Evolutionary conservation across 208 protist genomes (phyloP), one percentile per base, ranked within the genome.

Genomic region (Trichomonas gallinae): DNA sequence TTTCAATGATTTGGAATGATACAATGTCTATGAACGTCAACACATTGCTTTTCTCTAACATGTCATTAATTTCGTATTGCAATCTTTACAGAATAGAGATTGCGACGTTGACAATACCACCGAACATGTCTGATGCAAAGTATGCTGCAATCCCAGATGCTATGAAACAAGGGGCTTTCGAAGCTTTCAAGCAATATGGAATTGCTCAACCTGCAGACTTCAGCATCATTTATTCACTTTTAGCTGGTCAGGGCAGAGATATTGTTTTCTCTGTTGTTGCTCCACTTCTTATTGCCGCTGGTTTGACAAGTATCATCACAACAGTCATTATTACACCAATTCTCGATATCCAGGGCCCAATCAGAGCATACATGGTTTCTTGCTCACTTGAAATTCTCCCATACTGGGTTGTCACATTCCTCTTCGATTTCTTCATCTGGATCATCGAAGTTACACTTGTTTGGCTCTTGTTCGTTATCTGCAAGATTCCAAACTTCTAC

Each of bases 321-420:
- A n/a, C 45, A 38, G n/a, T 93, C 26, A 93, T 93, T 10, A 58
- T 44, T 38, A 42, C 42, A 51, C 87, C 87, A 51, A 51, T 51
- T 51, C 11, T 42, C 26, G 87, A 93, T 51, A 93, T 93, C 36
- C 40, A n/a, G 38, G 87, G 87, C 21, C 40, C 42, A 93, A 38
- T 42, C 13, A 42, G 87, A 23, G 11, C 40, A 58, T 93, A 51
- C 31, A 93, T 93, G 87, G 13, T 51, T 9, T 51, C 40, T 9
- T 93, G 87, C n/a, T 48, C 40, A 38, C 36, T 93, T 26, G 44
- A 48, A 38, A 48, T 93, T 31, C 17, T 42, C n/a, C 87, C 87
- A 38, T 93, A 93, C 45, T 93, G 87, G 87, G 26, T 93, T 38
- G 87, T 26, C 42, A 93, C 87, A 93, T 93, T 93, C n/a, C 13